Percentiles rank a stretch among this genome's conserved stretches.
Conservation (phyloP, 768 basidiomycete genomes). For the Boletus vinaceobasis region DNA sequence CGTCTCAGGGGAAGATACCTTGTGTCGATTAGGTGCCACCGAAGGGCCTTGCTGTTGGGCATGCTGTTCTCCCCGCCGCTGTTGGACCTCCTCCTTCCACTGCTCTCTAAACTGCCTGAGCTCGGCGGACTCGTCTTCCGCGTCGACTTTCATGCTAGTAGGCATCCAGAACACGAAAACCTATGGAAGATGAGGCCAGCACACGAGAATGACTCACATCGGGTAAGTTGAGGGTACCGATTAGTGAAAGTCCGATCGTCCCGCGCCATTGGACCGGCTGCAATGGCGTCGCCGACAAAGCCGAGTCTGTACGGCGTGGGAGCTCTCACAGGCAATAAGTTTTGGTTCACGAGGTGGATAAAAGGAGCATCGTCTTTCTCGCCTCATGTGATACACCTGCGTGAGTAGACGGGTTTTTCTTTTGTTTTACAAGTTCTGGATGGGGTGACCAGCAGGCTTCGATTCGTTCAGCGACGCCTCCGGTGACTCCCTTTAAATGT, state of each 20-base stretch:
- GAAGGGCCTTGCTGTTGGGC: conserved; percentile 2
- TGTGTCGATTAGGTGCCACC: neutral
- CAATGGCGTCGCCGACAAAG: conserved; percentile 9
- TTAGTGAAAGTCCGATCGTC: neutral
- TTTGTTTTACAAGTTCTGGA: conserved; percentile 74
- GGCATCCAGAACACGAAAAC: neutral
- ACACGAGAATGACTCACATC: neutral
- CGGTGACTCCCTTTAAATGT: conserved; percentile 6
- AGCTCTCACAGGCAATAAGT: neutral
- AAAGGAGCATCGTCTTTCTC: neutral
- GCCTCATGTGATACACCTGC: no score
- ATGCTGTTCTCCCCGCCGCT: conserved; percentile 23
- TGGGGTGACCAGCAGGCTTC: neutral
- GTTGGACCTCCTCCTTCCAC: conserved; percentile 67
- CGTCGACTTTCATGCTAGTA: neutral
- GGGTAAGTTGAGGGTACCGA: neutral
- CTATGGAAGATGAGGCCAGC: neutral
- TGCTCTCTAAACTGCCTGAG: conserved; percentile 66
- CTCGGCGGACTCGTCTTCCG: conserved; percentile 52
- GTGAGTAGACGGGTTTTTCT: neutral
- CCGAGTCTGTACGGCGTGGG: neutral
- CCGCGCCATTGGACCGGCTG: neutral
- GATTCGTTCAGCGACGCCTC: neutral
- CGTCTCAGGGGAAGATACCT: conserved; percentile 5
- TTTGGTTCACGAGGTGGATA: neutral